A percentile compares a stretch with the other conserved stretches of the same genome.
phyloP scores from a whole-genome alignment of 768 basidiomycete species.

The Rhizopogon rudus region DNA sequence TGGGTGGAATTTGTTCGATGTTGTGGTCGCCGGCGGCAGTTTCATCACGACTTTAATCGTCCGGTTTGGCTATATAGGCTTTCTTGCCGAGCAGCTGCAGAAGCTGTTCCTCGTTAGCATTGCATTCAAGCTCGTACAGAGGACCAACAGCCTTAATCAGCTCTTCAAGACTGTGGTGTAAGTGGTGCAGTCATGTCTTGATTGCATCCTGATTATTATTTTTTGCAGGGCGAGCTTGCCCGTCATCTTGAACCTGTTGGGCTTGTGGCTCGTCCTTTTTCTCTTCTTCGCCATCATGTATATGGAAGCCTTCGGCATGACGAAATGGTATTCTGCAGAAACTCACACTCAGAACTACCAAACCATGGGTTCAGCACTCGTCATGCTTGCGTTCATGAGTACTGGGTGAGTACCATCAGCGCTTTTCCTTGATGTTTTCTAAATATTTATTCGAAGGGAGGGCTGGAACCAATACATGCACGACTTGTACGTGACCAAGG shows the following conservation, averaged over 20 bases:
- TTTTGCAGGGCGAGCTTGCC: constrained; percentile 72
- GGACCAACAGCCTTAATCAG: constrained; percentile 84
- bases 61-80: constrained; percentile 45
- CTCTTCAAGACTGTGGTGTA: constrained; percentile 95
- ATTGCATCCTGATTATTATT: background rate
- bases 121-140: constrained; percentile 90
- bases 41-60: constrained; percentile 79
- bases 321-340: constrained; percentile 75
- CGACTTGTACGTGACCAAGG: constrained; percentile 64
- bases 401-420: constrained; percentile 60
- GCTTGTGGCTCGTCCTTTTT: constrained; percentile 87
- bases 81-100: constrained; percentile 62
- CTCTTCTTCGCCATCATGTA: constrained; percentile 86
- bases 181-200: constrained; percentile 24
- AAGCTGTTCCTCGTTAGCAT: constrained; percentile 92
- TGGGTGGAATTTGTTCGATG: constrained; percentile 93
- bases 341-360: constrained; percentile 72
- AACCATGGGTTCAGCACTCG: constrained; percentile 69
- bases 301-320: constrained; percentile 88
- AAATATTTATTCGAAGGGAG: constrained; percentile 48
- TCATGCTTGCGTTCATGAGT: constrained; percentile 92
- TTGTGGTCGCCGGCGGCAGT: constrained; percentile 74
- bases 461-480: constrained; percentile 99
- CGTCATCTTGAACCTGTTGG: constrained; percentile 77
- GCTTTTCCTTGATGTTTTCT: background rate